These are phyloP conservation scores for Wickerhamiella parazyma DNA, from an alignment of 805 yeast genomes.

Conservation along the genomic window DNA sequence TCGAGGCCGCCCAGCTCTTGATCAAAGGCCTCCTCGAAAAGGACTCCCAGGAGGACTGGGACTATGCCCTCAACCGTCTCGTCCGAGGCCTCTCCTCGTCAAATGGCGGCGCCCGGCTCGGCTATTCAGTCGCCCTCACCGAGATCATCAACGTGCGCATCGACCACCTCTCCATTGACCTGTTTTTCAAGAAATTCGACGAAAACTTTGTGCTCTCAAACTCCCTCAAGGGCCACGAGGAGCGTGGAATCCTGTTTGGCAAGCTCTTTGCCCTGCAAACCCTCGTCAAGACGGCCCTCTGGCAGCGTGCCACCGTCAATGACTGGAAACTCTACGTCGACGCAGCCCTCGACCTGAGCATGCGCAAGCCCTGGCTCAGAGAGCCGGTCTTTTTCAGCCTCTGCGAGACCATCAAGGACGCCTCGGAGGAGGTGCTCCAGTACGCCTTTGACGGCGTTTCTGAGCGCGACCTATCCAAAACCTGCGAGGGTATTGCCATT, in stretches of 20 bases:
- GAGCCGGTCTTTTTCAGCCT: conserved; percentile 69
- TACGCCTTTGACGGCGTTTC: conserved; percentile 34
- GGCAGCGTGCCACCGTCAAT: conserved; percentile 20
- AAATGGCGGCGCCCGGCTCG: conserved; percentile 71
- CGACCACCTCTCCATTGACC: conserved; percentile 27
- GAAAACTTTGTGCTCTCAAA: conserved; percentile 29
- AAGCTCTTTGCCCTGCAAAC: conserved; percentile 73
- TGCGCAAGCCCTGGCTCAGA: conserved; percentile 67
- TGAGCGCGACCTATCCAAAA: conserved; percentile 40
- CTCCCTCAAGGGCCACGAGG: conserved; percentile 62
- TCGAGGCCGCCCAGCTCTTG: conserved; percentile 54
- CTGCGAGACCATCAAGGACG: conserved; percentile 27
- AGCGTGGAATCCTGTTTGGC: conserved; percentile 69
- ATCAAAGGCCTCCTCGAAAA: conserved; percentile 41
- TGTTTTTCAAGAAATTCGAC: conserved; percentile 28
- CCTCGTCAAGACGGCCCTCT: conserved; percentile 41
- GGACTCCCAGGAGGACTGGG: conserved; percentile 45
- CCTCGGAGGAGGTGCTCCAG: conserved; percentile 12
- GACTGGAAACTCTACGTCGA: conserved; percentile 33
- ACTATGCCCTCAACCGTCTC: conserved; percentile 65
- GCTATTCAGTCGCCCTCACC: conserved; percentile 76
- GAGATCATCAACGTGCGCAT: conserved; percentile 33
- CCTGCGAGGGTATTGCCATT: conserved; percentile 72
- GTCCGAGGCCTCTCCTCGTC: conserved; percentile 71
- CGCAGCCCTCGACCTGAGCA: conserved; percentile 42